phyloP scores from a whole-genome alignment of 805 yeast genomes.

The Metschnikowia arizonensis region DNA sequence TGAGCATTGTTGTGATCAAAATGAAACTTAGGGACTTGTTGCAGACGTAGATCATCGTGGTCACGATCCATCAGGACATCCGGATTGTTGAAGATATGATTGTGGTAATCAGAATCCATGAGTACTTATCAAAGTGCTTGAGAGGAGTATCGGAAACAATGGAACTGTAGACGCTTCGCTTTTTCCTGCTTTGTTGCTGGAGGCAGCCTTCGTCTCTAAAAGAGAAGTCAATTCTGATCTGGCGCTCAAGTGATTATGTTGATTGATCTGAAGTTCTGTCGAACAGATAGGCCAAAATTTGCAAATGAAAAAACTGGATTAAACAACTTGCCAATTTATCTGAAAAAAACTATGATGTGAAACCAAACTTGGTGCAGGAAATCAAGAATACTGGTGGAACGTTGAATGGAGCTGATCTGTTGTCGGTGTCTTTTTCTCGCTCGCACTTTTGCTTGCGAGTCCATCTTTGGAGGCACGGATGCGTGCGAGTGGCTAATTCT shows the following conservation, averaged over 20 bases:
- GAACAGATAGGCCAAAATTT: too few relatives aligned
- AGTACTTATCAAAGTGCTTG: background rate
- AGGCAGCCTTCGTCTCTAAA: too few relatives aligned
- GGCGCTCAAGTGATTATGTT: too few relatives aligned
- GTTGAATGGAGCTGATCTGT: background rate
- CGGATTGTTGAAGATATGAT: conserved; percentile 3
- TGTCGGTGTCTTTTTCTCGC: background rate
- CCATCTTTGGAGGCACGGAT: background rate
- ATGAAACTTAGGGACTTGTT: background rate
- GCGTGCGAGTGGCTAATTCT: too few relatives aligned
- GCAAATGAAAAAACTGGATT: too few relatives aligned
- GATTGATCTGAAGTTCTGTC: too few relatives aligned
- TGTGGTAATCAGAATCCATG: conserved; percentile 7
- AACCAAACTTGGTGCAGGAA: background rate
- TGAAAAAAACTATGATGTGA: background rate
- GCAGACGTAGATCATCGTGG: background rate
- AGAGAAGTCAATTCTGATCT: too few relatives aligned
- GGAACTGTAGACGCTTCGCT: background rate
- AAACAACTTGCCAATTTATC: background rate
- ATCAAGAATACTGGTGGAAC: background rate
- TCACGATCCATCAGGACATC: background rate
- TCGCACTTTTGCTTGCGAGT: background rate
- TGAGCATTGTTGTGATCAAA: conserved; percentile 1
- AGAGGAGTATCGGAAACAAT: background rate
- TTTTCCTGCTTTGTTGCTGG: too few relatives aligned